A percentile compares a stretch with the other conserved stretches of the same genome.
phyloP scores from a whole-genome alignment of 2,329 filamentous ascomycete species.

The Chaetomium sp. region DNA sequence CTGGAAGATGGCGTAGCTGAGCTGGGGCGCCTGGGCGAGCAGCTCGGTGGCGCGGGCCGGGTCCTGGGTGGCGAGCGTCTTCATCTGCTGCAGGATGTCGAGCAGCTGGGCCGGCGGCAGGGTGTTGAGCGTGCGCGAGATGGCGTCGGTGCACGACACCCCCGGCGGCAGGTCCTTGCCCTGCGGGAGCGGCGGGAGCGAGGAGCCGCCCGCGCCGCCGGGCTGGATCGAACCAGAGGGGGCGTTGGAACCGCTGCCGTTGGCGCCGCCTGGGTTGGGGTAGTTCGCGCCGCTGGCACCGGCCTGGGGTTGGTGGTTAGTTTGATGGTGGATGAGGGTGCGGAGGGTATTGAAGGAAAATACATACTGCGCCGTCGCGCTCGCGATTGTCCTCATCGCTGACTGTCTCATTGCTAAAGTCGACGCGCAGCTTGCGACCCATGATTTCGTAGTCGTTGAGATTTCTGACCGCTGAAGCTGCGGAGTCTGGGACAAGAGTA shows the following conservation, averaged over 20 bases:
- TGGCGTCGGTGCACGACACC: slow-evolving; percentile 83
- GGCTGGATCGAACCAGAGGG: slow-evolving; percentile 1
- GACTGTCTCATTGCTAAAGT: slow-evolving; percentile 92
- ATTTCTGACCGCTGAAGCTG: slow-evolving; percentile 91
- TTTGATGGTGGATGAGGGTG: not conserved
- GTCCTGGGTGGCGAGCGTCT: slow-evolving; percentile 79
- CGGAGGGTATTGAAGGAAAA: not conserved
- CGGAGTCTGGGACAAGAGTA: slow-evolving; percentile 58
- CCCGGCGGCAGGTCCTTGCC: slow-evolving; percentile 83
- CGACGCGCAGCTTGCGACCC: slow-evolving; percentile 89
- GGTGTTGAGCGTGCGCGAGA: slow-evolving; percentile 85
- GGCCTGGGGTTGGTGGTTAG: slow-evolving; percentile 13
- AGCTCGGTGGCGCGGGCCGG: slow-evolving; percentile 83
- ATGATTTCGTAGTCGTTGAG: slow-evolving; percentile 95
- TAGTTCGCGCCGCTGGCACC: slow-evolving; percentile 16
- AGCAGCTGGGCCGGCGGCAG: slow-evolving; percentile 87
- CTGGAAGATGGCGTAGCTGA: slow-evolving; percentile 94
- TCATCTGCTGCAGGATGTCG: slow-evolving; percentile 93
- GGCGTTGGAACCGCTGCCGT: slow-evolving; percentile 34
- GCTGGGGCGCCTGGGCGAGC: slow-evolving; percentile 84
- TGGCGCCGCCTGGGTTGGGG: slow-evolving; percentile 22
- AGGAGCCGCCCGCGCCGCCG: slow-evolving; percentile 37
- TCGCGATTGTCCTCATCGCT: slow-evolving; percentile 63
- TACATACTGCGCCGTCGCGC: slow-evolving; percentile 35
- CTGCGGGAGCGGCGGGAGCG: slow-evolving; percentile 77